Conservation (phyloP, 225 moss, liverwort and hornwort species). For the Bryoerythrophyllum caledonicum region DNA sequence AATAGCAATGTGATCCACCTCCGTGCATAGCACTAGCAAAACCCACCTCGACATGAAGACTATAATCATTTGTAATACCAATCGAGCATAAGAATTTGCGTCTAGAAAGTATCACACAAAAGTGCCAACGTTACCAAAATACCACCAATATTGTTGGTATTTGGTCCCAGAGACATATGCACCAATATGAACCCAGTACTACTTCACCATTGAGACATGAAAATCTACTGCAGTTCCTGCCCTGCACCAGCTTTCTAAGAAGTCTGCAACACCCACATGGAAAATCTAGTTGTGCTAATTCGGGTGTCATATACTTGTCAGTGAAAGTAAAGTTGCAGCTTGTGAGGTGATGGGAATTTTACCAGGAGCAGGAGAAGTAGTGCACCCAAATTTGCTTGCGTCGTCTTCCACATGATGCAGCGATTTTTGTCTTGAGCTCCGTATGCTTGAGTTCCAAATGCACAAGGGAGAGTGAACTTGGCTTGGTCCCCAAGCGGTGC, state of each 20-base stretch:
- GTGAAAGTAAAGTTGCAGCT: background rate
- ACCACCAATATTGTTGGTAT: too few relatives aligned
- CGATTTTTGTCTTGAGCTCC: background rate
- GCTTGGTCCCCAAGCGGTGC: constrained; percentile 4
- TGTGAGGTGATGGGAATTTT: background rate
- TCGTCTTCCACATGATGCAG: background rate
- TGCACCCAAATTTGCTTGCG: background rate
- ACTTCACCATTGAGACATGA: too few relatives aligned
- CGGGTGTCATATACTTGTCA: background rate
- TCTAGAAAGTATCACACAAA: too few relatives aligned
- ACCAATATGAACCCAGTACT: background rate
- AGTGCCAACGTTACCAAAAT: too few relatives aligned
- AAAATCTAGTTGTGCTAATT: background rate
- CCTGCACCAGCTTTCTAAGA: background rate
- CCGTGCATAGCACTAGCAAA: background rate
- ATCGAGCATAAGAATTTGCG: too few relatives aligned
- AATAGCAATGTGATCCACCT: background rate
- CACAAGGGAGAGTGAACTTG: background rate
- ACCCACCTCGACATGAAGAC: background rate
- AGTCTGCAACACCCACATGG: background rate
- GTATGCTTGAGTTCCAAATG: background rate
- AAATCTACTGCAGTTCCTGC: background rate
- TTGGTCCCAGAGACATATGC: too few relatives aligned
- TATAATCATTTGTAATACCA: too few relatives aligned
- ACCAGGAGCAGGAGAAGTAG: constrained; percentile 10